Evolutionary conservation across 2,329 filamentous ascomycete species (phyloP), one percentile per base, ranked within the genome.

Genomic region (Teratosphaeria zuluensis): DNA sequence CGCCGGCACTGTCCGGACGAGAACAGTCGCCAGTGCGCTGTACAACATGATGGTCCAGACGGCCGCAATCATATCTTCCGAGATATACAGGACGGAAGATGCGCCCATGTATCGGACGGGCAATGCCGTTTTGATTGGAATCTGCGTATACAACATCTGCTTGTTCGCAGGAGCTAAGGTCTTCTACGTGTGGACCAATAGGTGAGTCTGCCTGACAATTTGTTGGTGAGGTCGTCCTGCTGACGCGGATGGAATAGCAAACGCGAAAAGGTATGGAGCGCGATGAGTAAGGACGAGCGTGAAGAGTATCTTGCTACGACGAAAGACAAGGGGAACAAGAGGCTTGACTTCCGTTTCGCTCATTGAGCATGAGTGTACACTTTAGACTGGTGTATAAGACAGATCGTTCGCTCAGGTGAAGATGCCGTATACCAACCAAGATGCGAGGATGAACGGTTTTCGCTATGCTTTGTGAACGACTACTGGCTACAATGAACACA

Each of bases 1-100:
- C 65, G 80, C 83, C 1, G 84, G 84, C 62, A 77, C 80, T 0
- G 83, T 88, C 11, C 77, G 84, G 11, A 83, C 81, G 6, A 75
- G 84, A 6, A 82, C 84, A 1, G 82, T 88, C 1, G 82, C 82
- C 0, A 80, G 83, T 0, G 84, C 82, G 0, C 72, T 83, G n/a
- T 87, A 87, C 70, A 87, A 86, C 65, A 75, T 78, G 62, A 69
- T 69, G 32, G 74, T 76, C 16, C 75, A 77, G 55, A 65, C 72
- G 8, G 72, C 70, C 4, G 73, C 70, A 30, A 69, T 77, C 56
- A 72, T 76, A 58, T 69, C 70, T 9, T 66, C 58, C 2, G 66
- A 70, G 54, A 80, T 84, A 16, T 84, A 84, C 65, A 72, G 77
- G 1, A 74, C 80, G 1, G 73, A 80, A 35, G 83, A 86, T 62